phyloP scores from a whole-genome alignment of 345 rosid genomes.

The Hevea brasiliensis region DNA sequence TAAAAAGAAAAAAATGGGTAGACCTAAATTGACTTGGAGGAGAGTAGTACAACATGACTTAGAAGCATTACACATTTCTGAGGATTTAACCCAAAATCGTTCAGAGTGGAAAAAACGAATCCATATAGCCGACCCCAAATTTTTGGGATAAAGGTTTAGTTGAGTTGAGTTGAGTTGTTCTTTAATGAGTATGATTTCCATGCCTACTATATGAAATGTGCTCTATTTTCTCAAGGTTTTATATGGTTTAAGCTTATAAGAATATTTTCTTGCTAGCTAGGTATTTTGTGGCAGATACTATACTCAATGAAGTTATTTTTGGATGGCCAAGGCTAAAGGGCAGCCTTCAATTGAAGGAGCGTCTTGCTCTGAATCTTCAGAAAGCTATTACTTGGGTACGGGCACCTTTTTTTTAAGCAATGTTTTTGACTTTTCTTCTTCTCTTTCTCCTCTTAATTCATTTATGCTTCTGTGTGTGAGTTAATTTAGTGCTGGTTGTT shows the following conservation, averaged over 20 bases:
- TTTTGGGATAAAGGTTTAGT: too few relatives aligned
- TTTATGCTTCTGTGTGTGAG: too few relatives aligned
- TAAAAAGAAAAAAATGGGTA: too few relatives aligned
- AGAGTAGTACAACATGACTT: too few relatives aligned
- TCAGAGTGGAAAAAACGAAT: too few relatives aligned
- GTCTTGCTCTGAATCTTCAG: slow-evolving; percentile 68
- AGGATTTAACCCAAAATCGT: too few relatives aligned
- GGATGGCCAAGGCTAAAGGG: slow-evolving; percentile 92
- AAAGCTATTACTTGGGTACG: slow-evolving; percentile 83
- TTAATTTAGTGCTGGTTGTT: slow-evolving; percentile 2
- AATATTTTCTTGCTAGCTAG: slow-evolving; percentile 33
- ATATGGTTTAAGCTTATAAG: slow-evolving; percentile 10
- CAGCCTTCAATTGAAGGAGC: slow-evolving; percentile 58
- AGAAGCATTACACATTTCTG: too few relatives aligned
- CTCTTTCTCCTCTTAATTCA: neutral
- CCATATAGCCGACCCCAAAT: too few relatives aligned
- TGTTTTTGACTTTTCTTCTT: slow-evolving; percentile 5
- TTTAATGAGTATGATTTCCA: neutral
- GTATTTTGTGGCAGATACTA: slow-evolving; percentile 83
- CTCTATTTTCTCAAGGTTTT: neutral
- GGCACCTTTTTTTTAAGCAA: slow-evolving; percentile 17
- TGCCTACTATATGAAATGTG: neutral
- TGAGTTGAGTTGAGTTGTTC: too few relatives aligned
- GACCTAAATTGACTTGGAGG: too few relatives aligned
- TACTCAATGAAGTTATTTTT: slow-evolving; percentile 82